phyloP scores from a whole-genome alignment of 306 rosid species.

The Fagus crenata region DNA sequence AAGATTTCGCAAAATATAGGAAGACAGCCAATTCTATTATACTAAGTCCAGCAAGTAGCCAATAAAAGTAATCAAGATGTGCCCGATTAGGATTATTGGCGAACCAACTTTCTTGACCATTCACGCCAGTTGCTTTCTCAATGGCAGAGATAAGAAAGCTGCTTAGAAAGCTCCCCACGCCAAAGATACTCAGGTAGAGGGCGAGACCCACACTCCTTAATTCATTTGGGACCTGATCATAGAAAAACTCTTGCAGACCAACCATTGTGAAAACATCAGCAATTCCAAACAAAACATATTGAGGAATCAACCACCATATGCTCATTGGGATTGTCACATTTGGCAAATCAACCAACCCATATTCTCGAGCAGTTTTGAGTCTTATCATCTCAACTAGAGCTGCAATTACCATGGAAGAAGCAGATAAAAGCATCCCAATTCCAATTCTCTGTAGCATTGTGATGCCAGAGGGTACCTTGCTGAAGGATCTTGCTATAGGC shows the following conservation, averaged over 20 bases:
- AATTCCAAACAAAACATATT: conserved; percentile 11
- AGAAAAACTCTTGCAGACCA: conserved; percentile 29
- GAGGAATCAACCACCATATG: conserved; percentile 32
- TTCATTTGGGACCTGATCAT: conserved; percentile 31
- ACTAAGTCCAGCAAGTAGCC: conserved; percentile 24
- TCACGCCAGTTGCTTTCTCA: conserved; percentile 17
- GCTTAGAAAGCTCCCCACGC: conserved; percentile 27
- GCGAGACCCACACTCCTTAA: conserved; percentile 28
- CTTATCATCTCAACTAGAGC: conserved; percentile 30
- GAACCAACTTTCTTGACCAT: conserved; percentile 31
- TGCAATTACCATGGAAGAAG: conserved; percentile 26
- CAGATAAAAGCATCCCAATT: conserved; percentile 23
- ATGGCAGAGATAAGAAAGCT: conserved; percentile 20
- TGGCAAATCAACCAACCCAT: conserved; percentile 24
- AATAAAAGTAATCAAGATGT: conserved; percentile 34
- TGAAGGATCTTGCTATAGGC: conserved; percentile 24
- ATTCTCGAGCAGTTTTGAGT: conserved; percentile 20
- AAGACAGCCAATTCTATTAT: not conserved
- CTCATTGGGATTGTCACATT: conserved; percentile 33
- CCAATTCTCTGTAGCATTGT: conserved; percentile 35
- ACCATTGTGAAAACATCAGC: conserved; percentile 26
- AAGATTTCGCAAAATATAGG: conserved; percentile 16
- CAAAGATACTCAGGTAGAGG: conserved; percentile 29
- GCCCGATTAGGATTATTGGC: conserved; percentile 24
- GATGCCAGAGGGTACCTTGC: conserved; percentile 26